These are phyloP conservation scores for Epicoccum sorghinum DNA, from an alignment of 2,329 filamentous ascomycete species.

Conservation along the genomic window DNA sequence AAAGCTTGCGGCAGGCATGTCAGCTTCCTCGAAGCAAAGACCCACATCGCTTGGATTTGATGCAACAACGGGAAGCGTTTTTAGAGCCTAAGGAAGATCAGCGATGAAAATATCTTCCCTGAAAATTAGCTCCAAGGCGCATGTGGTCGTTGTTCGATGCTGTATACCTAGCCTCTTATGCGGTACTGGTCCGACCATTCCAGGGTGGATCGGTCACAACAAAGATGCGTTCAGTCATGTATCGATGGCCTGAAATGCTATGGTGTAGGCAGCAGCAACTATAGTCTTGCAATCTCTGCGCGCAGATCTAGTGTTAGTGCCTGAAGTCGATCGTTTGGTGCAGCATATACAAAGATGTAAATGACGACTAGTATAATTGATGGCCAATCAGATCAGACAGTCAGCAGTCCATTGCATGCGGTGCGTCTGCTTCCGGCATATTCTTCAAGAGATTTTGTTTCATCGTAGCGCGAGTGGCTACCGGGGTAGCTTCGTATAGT, in stretches of 20 bases:
- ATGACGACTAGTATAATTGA: background rate
- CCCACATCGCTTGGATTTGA: constrained; percentile 8
- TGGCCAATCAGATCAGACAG: background rate
- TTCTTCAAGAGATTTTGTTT: background rate
- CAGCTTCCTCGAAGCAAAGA: background rate
- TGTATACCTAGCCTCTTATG: no score
- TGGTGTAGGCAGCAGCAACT: no score
- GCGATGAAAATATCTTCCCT: background rate
- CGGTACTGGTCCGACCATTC: no score
- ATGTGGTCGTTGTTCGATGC: background rate
- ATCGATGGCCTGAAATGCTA: no score
- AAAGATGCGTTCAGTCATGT: no score
- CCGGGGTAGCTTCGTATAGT: no score
- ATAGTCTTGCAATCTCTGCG: background rate
- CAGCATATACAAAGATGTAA: background rate
- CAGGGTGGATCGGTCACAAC: no score
- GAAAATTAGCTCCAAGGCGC: background rate
- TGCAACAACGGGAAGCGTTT: constrained; percentile 9
- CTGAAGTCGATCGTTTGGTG: background rate
- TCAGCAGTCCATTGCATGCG: background rate
- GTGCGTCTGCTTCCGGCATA: background rate
- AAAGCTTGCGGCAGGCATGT: background rate
- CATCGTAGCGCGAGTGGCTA: background rate
- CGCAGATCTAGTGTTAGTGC: background rate
- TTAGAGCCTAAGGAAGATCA: background rate